Evolutionary conservation across 257 asterid species (phyloP), one percentile per base, ranked within the genome.

Genomic region (Primulina tabacum): DNA sequence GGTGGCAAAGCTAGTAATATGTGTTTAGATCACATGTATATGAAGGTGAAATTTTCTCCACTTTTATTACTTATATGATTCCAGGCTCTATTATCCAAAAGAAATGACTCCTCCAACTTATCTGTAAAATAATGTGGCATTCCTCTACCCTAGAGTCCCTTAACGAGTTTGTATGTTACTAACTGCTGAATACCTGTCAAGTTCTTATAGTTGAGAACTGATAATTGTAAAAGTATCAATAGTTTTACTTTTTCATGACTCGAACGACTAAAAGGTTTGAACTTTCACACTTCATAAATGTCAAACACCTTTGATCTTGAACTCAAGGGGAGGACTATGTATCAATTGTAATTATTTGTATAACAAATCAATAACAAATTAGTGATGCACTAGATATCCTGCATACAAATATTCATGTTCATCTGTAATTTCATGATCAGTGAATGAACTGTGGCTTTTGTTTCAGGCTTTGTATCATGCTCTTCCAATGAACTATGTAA

Each of bases 401-500:
- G 52, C 66, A 69, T 62, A 50, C 10, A 43, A 53, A 71, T 35
- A 18, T 50, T 53, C 20, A 60, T 29, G 17, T 50, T 38, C 16
- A 60, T 60, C 7, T 57, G 29, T 33, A 52, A 32, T 63, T 24
- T 70, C 64, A n/a, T 62, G 67, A 69, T 57, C 59, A 43, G 9
- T 30, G 60, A 30, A 71, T 65, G 37, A 18, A 35, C 9, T 56
- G 64, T 68, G 70, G 72, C 29, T 65, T 74, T 61, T 65, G 59
- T 71, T 62, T 65, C 90, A 93, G 98, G 98, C 98, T 67, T 77
- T 93, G 76, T 86, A 83, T 79, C 91, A 90, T 73, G 94, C 97
- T 75, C 97, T 93, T 63, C 94, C 95, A 52, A n/a, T 89, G 96
- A 78, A 82, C 80, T 86, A 87, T 73, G 78, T 90, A 76, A 78